Base-by-base conservation (phyloP, 192 early-diverging fungal genomes). In the Coemansia sp. region DNA sequence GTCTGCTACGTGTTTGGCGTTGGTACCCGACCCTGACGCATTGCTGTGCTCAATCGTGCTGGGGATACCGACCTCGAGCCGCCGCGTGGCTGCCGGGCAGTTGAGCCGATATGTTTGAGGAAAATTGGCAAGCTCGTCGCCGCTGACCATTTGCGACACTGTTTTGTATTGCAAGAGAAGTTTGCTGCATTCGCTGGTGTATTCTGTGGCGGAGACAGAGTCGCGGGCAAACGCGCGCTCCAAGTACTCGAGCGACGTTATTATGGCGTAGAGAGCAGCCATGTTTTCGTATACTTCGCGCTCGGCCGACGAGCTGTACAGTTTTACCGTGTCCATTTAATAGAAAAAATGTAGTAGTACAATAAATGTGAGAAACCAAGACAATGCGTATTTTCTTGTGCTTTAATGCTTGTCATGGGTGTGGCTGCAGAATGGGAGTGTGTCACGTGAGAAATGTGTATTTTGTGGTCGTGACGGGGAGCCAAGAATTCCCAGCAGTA, bases 1-100 rank as follows among this genome's bases (percentile, higher is more conserved):
- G 66, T 97, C 90, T 0, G 91, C 93, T 17, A 94, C 87, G 51
- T 89, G 81, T 78, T 93, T 91, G n/a, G 87, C 88, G 5, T 86
- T 85, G 51, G 83, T 88, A 1, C 77, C 72, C 2, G 81, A 65
- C 1, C 48, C 55, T 48, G 37, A 82, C 62, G 37, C 65, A 10
- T 85, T 85, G 0, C 87, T 90, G 82, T 97, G 95, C 69, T 98
- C 97, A 34, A 95, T 86, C 0, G 97, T 98, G 9, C 93, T 91
- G 1, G 97, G 97, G 0, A 98, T 93, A 0, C 97, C 97, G n/a
- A 95, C 91, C 70, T 93, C 91, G 58, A 98, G 76, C 31, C 95
- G 82, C 57, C 90, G 88, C 15, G 84, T 83, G 2, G 95, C 97
- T 3, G 94, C 93, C 2, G 94, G 90, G 59, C 93, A 95, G 38